phyloP scores from a whole-genome alignment of 2,329 filamentous ascomycete species.

The Colletotrichum viniferum region DNA sequence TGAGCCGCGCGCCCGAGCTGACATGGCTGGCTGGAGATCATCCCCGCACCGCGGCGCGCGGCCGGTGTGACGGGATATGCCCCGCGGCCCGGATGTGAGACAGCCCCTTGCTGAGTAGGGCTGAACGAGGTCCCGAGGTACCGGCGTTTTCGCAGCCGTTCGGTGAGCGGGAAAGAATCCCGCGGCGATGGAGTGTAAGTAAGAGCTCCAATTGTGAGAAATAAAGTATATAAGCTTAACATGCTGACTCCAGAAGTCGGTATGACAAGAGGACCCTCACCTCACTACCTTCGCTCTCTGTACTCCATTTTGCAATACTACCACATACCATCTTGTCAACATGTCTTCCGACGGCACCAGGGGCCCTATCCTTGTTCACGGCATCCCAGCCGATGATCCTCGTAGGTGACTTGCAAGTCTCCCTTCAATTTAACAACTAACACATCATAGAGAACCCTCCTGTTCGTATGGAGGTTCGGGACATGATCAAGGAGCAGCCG shows the following conservation, averaged over 20 bases:
- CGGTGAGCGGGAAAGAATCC: neutral
- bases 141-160: neutral
- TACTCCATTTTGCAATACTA: neutral
- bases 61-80: neutral
- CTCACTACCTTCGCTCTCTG: neutral
- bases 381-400: constrained; percentile 7
- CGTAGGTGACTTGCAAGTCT: neutral
- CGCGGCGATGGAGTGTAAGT: neutral
- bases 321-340: neutral
- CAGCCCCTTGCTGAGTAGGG: neutral
- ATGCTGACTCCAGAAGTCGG: neutral
- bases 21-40: neutral
- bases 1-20: neutral
- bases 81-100: neutral
- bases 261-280: neutral
- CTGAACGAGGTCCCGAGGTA: neutral
- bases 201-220: neutral
- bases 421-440: neutral
- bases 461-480: constrained; percentile 11
- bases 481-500: constrained; percentile 13
- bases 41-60: neutral
- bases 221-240: neutral
- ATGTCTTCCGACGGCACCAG: constrained; percentile 15
- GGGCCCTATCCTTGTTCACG: neutral
- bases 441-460: neutral